Percentiles rank a stretch among this genome's conserved stretches.
phyloP scores from a whole-genome alignment of 345 rosid species.

The Brassica carinata region DNA sequence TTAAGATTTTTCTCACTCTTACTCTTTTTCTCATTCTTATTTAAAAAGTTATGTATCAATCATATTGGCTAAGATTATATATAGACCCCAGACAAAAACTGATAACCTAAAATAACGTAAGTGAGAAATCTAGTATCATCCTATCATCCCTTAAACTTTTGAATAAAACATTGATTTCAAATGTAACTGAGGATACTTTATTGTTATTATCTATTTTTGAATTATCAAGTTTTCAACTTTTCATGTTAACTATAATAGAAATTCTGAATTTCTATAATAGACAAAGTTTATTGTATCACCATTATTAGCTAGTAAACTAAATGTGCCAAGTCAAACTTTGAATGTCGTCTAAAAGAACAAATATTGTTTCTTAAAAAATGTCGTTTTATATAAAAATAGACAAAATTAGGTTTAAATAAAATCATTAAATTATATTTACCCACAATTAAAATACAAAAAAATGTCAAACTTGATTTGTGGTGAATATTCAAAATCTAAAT shows the following conservation, averaged over 20 bases:
- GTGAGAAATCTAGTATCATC: too few relatives aligned
- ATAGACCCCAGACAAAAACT: too few relatives aligned
- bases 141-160: neutral
- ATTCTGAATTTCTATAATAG: neutral
- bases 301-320: neutral
- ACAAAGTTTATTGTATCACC: neutral
- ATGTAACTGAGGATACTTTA: neutral
- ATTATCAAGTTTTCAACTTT: neutral
- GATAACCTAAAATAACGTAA: too few relatives aligned
- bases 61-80: neutral
- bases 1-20: too few relatives aligned
- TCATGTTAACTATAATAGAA: neutral
- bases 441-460: neutral
- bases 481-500: slow-evolving; percentile 31
- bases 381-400: slow-evolving; percentile 25
- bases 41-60: neutral
- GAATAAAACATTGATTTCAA: neutral
- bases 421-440: slow-evolving; percentile 25
- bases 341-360: neutral
- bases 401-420: slow-evolving; percentile 10
- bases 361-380: too few relatives aligned
- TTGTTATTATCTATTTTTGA: neutral
- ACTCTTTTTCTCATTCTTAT: neutral
- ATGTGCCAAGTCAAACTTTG: slow-evolving; percentile 30
- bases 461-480: slow-evolving; percentile 13